Conservation (phyloP, 306 rosid species). For the Citrullus colocynthis region DNA sequence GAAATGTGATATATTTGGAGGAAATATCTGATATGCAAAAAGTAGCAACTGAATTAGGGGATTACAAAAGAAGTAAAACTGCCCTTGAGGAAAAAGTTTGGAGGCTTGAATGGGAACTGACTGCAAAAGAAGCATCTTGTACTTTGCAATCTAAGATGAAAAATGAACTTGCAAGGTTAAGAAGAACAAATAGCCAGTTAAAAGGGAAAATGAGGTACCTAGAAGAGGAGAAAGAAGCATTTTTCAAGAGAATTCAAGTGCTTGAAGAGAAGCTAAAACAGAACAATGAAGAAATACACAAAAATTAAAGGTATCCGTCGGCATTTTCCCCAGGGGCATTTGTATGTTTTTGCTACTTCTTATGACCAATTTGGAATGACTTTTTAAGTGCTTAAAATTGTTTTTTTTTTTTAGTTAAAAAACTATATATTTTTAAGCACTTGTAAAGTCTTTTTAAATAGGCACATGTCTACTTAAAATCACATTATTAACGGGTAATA, state of each 20-base stretch:
- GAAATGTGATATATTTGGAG: slow-evolving; percentile 20
- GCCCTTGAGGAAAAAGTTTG: slow-evolving; percentile 40
- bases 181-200: slow-evolving; percentile 20
- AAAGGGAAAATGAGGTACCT: slow-evolving; percentile 16
- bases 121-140: slow-evolving; percentile 23
- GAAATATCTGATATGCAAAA: slow-evolving; percentile 24
- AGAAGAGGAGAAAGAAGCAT: slow-evolving; percentile 29
- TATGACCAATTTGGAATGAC: no score
- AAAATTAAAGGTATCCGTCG: no score
- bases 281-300: slow-evolving; percentile 34
- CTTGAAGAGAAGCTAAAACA: slow-evolving; percentile 35
- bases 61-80: slow-evolving; percentile 18
- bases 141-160: slow-evolving; percentile 21
- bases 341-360: no score
- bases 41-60: slow-evolving; percentile 24
- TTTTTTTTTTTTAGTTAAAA: no score
- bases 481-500: no score
- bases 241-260: slow-evolving; percentile 23
- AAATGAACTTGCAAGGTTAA: slow-evolving; percentile 23
- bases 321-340: no score
- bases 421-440: no score
- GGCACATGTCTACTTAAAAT: no score
- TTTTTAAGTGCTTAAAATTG: no score
- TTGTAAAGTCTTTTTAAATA: no score
- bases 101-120: slow-evolving; percentile 35